Evolutionary conservation across 805 yeast species (phyloP).

Genomic region (Starmera amethionina): DNA sequence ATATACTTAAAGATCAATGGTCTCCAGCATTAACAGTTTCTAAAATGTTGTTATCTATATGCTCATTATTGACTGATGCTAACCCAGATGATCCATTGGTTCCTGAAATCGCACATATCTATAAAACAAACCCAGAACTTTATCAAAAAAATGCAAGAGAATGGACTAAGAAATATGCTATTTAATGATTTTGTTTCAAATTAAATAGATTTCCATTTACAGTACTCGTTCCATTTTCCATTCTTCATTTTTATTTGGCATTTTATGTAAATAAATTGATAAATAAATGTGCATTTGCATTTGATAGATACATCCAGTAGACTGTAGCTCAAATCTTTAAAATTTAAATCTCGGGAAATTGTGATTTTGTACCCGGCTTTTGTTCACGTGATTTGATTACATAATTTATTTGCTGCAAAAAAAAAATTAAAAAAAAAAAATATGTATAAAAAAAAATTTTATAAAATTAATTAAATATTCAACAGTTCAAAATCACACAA

Average conservation of each 20-base stretch:
- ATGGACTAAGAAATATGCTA: slow-evolving; percentile 98
- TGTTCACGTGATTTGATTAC: no score
- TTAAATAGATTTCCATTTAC: no score
- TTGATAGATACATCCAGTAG: no score
- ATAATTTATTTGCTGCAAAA: neutral
- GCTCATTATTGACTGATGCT: slow-evolving; percentile 94
- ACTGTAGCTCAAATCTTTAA: no score
- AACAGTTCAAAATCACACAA: neutral
- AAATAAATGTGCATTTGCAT: no score
- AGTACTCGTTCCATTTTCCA: no score
- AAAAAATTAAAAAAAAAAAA: neutral
- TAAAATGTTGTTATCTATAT: slow-evolving; percentile 87
- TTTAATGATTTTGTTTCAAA: slow-evolving; percentile 28
- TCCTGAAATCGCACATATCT: slow-evolving; percentile 95
- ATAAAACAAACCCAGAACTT: slow-evolving; percentile 87
- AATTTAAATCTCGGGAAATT: no score
- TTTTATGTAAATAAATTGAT: no score
- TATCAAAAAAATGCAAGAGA: slow-evolving; percentile 96
- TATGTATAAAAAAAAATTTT: neutral
- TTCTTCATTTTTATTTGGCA: no score
- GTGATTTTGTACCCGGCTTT: no score
- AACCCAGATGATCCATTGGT: slow-evolving; percentile 99
- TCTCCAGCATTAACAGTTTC: slow-evolving; percentile 97
- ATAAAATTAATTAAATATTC: no score
- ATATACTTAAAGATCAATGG: slow-evolving; percentile 97